Evolutionary conservation across 352 stramenopile species (phyloP).

Genomic region (Phytopythium cucurbitacearum): DNA sequence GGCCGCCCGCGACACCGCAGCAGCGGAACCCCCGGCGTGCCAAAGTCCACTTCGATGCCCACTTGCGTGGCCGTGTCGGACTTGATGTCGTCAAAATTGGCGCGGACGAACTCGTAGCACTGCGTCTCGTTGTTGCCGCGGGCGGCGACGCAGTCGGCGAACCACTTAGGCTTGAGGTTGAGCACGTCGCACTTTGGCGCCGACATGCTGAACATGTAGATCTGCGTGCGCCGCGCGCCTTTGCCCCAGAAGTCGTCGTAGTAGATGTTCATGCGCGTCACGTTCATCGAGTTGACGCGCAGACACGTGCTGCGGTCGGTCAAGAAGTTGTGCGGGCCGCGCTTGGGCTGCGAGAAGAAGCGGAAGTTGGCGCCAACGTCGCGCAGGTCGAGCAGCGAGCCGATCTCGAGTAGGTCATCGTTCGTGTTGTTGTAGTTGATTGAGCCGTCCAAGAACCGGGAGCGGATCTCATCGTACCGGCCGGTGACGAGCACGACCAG

Average conservation of each 20-base stretch:
- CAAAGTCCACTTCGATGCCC: slow-evolving; percentile 21
- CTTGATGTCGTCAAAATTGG: slow-evolving; percentile 21
- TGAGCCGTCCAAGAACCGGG: slow-evolving; percentile 12
- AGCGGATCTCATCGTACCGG: slow-evolving; percentile 24
- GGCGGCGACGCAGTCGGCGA: slow-evolving; percentile 11
- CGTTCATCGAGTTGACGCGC: slow-evolving; percentile 25
- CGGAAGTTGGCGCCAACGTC: slow-evolving; percentile 19
- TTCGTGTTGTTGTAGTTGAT: slow-evolving; percentile 30
- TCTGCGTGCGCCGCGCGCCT: slow-evolving; percentile 13
- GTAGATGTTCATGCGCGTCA: slow-evolving; percentile 15
- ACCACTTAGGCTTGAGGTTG: slow-evolving; percentile 24
- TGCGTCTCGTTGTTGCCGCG: slow-evolving; percentile 9
- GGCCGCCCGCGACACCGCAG: slow-evolving; percentile 21
- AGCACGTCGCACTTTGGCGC: slow-evolving; percentile 22
- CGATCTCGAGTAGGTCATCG: slow-evolving; percentile 11
- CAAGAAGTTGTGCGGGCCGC: slow-evolving; percentile 12
- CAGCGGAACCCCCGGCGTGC: slow-evolving; percentile 15
- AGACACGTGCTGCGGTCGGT: slow-evolving; percentile 23
- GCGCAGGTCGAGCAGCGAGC: slow-evolving; percentile 8
- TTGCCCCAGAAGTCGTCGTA: slow-evolving; percentile 28
- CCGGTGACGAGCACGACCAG: slow-evolving; percentile 21
- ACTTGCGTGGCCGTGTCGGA: slow-evolving; percentile 17
- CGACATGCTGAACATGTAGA: slow-evolving; percentile 31
- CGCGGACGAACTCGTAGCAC: slow-evolving; percentile 25
- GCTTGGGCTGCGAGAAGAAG: slow-evolving; percentile 21